Evolutionary conservation across 768 basidiomycete genomes (phyloP).

Genomic region (Tulasnella calospora): DNA sequence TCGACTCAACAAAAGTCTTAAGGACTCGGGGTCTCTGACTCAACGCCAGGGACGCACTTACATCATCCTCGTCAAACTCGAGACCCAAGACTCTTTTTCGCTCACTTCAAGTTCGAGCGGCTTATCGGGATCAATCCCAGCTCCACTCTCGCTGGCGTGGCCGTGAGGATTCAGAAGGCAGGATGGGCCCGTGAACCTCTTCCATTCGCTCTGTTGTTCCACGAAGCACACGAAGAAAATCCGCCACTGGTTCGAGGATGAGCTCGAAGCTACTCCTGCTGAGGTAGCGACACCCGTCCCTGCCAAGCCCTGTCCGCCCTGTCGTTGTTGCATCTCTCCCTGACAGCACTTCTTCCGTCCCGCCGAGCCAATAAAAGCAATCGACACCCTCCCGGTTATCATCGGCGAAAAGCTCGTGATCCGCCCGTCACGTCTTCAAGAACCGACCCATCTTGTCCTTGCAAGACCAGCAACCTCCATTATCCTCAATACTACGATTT

Average conservation of each 20-base stretch:
- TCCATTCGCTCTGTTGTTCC: slow-evolving; percentile 80
- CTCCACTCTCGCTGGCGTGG: slow-evolving; percentile 99
- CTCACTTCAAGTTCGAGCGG: no score
- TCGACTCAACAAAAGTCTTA: no score
- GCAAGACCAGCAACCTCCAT: no score
- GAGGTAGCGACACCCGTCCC: slow-evolving; percentile 45
- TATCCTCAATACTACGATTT: no score
- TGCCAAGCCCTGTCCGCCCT: slow-evolving; percentile 42
- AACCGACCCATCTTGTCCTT: no score
- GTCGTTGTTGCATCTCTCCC: slow-evolving; percentile 46
- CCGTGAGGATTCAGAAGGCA: slow-evolving; percentile 80
- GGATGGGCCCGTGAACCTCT: slow-evolving; percentile 78
- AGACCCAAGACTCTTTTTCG: no score
- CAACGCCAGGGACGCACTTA: slow-evolving; percentile 93
- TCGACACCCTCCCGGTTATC: slow-evolving; percentile 79
- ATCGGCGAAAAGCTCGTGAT: slow-evolving; percentile 96
- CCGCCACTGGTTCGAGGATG: slow-evolving; percentile 96
- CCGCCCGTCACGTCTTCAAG: no score
- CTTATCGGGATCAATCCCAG: no score
- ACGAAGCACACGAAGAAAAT: slow-evolving; percentile 94
- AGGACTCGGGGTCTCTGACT: no score
- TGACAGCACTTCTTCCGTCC: slow-evolving; percentile 65
- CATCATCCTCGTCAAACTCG: slow-evolving; percentile 90
- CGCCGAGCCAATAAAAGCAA: slow-evolving; percentile 85
- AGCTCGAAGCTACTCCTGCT: slow-evolving; percentile 47